Evolutionary conservation across 2,329 filamentous ascomycete genomes (phyloP), one percentile per base, ranked within the genome.

Genomic region (Fusarium foetens): DNA sequence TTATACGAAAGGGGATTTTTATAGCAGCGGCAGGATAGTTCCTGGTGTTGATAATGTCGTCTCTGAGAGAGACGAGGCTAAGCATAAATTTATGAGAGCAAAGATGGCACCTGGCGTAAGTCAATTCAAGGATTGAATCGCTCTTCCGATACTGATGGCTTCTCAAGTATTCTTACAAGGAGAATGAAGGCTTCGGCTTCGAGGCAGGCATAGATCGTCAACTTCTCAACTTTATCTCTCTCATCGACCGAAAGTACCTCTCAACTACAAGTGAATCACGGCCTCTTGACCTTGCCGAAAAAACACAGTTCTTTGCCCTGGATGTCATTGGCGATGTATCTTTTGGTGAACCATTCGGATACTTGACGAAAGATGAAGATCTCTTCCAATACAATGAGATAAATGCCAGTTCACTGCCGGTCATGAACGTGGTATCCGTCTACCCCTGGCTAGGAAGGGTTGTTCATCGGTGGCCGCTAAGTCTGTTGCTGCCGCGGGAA

Each of bases 1-100:
- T 10, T 85, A 84, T 63, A 76, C 69, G 5, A 80, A 82, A 3
- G 80, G 80, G 0, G 71, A 70, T 2, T 88, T 86, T 81, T 88
- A 88, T 73, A 79, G 83, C 63, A 84, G 82, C 8, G 81, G 86
- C 62, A 83, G 84, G 19, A 82, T 91, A 66, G 85, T 90, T 63
- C 85, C 86, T 0, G 82, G 85, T n/a, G 80, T 84, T 31, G 85
- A 89, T 68, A 88, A 86, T 64, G 82, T 90, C 10, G 84, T 89
- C 39, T 87, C 85, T 1, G 80, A 84, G 41, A 81, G 84, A 45
- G 81, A 89, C 61, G 85, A 86, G 43, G 81, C 76, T 21, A 80
- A 79, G 52, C 87, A 89, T 69, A 80, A 83, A 13, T 77, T 76
- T 9, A 80, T 85, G 70, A 77, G 84, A n/a, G 80, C 81, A 25